Evolutionary conservation across 257 asterid genomes (phyloP).

Genomic region (Agastache rugosa): DNA sequence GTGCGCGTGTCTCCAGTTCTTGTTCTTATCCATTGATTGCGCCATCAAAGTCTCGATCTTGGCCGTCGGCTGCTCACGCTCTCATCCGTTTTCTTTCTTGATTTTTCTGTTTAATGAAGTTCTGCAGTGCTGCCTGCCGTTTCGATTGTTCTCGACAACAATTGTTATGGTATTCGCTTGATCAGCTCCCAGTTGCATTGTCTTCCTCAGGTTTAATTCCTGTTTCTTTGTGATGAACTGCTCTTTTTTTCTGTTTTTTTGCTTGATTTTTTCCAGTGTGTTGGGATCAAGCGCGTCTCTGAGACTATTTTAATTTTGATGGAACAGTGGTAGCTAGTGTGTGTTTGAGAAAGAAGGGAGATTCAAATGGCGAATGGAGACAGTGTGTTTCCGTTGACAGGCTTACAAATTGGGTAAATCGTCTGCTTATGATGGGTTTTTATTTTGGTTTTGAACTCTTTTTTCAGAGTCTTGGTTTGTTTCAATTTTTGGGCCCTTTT

Average conservation of each 20-base stretch:
- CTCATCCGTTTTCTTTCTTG: neutral
- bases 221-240: neutral
- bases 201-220: conserved; percentile 42
- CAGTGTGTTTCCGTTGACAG: conserved; percentile 70
- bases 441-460: neutral
- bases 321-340: conserved; percentile 46
- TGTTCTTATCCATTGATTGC: conserved; percentile 38
- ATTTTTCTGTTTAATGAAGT: conserved; percentile 48
- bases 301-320: conserved; percentile 23
- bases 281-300: conserved; percentile 20
- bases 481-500: conserved; percentile 7
- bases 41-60: conserved; percentile 32
- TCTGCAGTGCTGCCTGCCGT: conserved; percentile 44
- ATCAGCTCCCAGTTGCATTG: conserved; percentile 35
- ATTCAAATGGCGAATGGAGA: conserved; percentile 60
- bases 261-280: neutral
- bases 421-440: neutral
- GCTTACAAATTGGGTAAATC: conserved; percentile 86
- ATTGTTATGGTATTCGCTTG: conserved; percentile 38
- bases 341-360: conserved; percentile 38
- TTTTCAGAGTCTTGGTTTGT: neutral
- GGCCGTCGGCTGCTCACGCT: conserved; percentile 28
- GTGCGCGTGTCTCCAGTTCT: conserved; percentile 38
- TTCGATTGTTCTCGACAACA: conserved; percentile 33
- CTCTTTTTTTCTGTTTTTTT: neutral